Evolutionary conservation across 345 rosid genomes (phyloP).

Genomic region (Heritiera fomes): DNA sequence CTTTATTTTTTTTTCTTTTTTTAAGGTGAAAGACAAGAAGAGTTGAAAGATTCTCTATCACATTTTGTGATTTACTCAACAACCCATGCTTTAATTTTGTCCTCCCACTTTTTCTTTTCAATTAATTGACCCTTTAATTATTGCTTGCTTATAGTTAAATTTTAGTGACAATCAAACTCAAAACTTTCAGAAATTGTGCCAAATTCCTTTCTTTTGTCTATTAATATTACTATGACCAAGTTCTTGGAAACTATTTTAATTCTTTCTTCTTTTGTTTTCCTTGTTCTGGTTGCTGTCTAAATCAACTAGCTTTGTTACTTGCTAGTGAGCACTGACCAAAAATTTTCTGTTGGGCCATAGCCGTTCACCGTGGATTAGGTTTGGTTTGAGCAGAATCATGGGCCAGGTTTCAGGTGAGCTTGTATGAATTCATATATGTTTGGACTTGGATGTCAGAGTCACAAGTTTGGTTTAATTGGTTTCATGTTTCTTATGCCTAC

Average conservation of each 20-base stretch:
- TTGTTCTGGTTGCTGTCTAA: background rate
- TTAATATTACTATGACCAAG: background rate
- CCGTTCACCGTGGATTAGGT: background rate
- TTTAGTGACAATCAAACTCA: background rate
- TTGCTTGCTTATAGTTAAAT: background rate
- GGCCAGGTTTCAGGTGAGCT: background rate
- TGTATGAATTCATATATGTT: background rate
- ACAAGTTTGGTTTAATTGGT: background rate
- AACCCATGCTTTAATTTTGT: background rate
- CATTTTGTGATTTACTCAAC: background rate
- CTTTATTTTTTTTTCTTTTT: background rate
- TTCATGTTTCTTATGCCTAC: background rate
- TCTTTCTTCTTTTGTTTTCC: background rate
- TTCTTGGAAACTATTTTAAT: background rate
- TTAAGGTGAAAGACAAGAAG: background rate
- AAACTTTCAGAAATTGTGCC: no score
- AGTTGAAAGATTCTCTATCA: background rate
- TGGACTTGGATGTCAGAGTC: background rate
- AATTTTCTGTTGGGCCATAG: background rate
- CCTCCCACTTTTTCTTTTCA: background rate
- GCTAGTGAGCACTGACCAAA: background rate
- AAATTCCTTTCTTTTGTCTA: background rate
- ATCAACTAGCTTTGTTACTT: no score
- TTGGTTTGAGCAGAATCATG: background rate
- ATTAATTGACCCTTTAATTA: background rate